These are phyloP conservation scores for Monosporascus sp. DNA, from an alignment of 2,329 filamentous ascomycete species.

Conservation along the genomic window DNA sequence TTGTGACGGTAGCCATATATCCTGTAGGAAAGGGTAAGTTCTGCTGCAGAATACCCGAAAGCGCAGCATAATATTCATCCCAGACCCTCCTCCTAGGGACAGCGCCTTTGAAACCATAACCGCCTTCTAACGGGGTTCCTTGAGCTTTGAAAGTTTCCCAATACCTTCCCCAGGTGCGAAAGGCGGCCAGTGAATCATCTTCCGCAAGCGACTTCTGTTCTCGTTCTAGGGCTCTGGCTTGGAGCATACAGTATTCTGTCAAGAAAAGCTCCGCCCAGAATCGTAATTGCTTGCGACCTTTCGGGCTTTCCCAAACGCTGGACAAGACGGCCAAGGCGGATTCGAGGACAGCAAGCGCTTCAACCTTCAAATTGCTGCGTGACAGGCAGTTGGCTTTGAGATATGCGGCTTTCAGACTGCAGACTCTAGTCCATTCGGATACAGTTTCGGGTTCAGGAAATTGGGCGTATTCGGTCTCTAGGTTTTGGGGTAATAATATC, in stretches of 20 bases:
- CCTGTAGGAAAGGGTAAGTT: slow-evolving; percentile 55
- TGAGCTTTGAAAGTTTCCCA: slow-evolving; percentile 48
- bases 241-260: slow-evolving; percentile 68
- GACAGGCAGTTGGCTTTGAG: slow-evolving; percentile 63
- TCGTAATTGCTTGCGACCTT: slow-evolving; percentile 58
- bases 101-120: slow-evolving; percentile 52
- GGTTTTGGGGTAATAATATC: slow-evolving; percentile 56
- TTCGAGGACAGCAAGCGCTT: slow-evolving; percentile 62
- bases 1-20: slow-evolving; percentile 32
- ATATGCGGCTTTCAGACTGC: slow-evolving; percentile 72
- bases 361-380: slow-evolving; percentile 41
- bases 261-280: slow-evolving; percentile 76
- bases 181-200: slow-evolving; percentile 48
- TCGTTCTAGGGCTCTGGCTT: slow-evolving; percentile 51
- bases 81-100: slow-evolving; percentile 66
- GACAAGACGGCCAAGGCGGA: slow-evolving; percentile 60
- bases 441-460: slow-evolving; percentile 48
- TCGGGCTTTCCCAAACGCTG: slow-evolving; percentile 43
- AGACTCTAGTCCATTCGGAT: slow-evolving; percentile 76
- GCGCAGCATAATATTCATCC: slow-evolving; percentile 75
- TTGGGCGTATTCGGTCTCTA: slow-evolving; percentile 49
- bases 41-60: slow-evolving; percentile 70
- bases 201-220: slow-evolving; percentile 47
- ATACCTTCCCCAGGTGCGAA: slow-evolving; percentile 65
- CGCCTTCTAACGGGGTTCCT: slow-evolving; percentile 41